Conservation (phyloP, 805 yeast genomes). For the Kregervanrija pseudodelftensis region DNA sequence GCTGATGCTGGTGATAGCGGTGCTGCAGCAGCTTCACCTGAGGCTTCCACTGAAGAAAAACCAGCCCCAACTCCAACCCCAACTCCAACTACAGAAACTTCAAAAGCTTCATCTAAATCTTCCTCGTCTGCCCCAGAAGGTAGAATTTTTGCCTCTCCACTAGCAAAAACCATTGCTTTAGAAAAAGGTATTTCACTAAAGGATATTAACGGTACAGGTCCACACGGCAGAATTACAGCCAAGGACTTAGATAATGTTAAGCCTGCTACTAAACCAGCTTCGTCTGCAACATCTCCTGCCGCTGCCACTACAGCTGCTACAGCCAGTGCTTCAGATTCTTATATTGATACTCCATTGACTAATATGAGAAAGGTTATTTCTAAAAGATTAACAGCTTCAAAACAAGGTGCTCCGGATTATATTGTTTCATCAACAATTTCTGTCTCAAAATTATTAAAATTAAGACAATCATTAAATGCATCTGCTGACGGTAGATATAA, state of each 20-base stretch:
- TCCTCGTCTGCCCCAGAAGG: slow-evolving; percentile 39
- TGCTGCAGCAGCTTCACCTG: slow-evolving; percentile 38
- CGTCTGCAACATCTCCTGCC: slow-evolving; percentile 35
- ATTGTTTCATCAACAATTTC: slow-evolving; percentile 83
- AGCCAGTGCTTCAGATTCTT: slow-evolving; percentile 49
- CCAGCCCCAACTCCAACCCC: slow-evolving; percentile 12
- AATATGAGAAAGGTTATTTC: slow-evolving; percentile 94
- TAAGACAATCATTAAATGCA: slow-evolving; percentile 84
- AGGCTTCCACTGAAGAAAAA: slow-evolving; percentile 18
- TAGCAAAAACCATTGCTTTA: slow-evolving; percentile 87
- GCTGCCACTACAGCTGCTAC: slow-evolving; percentile 39
- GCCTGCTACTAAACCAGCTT: slow-evolving; percentile 29
- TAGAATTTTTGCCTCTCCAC: slow-evolving; percentile 89
- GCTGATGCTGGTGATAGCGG: slow-evolving; percentile 64
- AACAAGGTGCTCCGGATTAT: slow-evolving; percentile 84
- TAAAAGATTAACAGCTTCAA: slow-evolving; percentile 77
- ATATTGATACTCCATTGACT: slow-evolving; percentile 78
- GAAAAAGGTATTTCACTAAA: slow-evolving; percentile 87
- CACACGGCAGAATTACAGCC: slow-evolving; percentile 88
- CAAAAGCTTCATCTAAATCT: slow-evolving; percentile 26
- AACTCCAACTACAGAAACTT: slow-evolving; percentile 18
- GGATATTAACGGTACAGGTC: slow-evolving; percentile 87
- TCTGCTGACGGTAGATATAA: slow-evolving; percentile 80
- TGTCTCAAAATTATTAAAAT: slow-evolving; percentile 83
- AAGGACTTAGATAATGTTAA: slow-evolving; percentile 77